These are phyloP conservation scores for Dactylellina leptospora DNA, from an alignment of 2,329 filamentous ascomycete genomes.

Conservation along the genomic window DNA sequence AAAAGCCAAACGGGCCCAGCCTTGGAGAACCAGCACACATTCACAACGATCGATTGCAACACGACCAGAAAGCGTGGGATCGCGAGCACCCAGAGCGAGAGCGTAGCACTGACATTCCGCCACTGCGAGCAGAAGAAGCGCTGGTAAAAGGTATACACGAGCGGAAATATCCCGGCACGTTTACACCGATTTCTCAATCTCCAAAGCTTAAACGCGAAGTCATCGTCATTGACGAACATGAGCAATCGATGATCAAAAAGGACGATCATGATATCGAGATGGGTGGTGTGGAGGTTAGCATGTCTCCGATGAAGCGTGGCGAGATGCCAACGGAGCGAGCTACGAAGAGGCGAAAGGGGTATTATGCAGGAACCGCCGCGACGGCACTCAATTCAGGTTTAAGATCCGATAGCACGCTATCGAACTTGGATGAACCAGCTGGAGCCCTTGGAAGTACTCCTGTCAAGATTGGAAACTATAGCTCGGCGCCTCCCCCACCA, in stretches of 20 bases:
- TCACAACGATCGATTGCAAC: conserved; percentile 56
- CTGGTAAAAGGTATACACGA: conserved; percentile 45
- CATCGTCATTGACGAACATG: conserved; percentile 43
- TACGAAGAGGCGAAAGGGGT: conserved; percentile 31
- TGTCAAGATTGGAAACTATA: conserved; percentile 6
- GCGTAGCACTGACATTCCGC: conserved; percentile 53
- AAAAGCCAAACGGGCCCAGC: conserved; percentile 52
- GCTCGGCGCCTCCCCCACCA: conserved; percentile 8
- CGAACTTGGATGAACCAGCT: conserved; percentile 34
- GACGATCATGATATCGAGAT: conserved; percentile 48
- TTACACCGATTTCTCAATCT: conserved; percentile 29
- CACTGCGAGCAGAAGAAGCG: conserved; percentile 51
- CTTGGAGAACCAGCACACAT: conserved; percentile 66
- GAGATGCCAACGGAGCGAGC: conserved; percentile 30
- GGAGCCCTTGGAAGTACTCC: conserved; percentile 29
- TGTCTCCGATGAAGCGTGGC: conserved; percentile 33
- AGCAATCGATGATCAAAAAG: conserved; percentile 24
- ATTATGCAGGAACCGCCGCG: conserved; percentile 6
- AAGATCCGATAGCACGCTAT: conserved; percentile 42
- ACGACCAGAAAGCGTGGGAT: conserved; percentile 39
- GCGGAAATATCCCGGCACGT: conserved; percentile 38
- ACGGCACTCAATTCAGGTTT: conserved; percentile 10
- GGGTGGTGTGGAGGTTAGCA: conserved; percentile 33
- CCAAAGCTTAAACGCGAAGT: conserved; percentile 49
- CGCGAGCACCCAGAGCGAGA: conserved; percentile 35